A percentile compares a stretch with the other conserved stretches of the same genome.
These are phyloP conservation scores for Termitomyces bulborhizus DNA, from an alignment of 768 basidiomycete genomes.

Conservation along the genomic window DNA sequence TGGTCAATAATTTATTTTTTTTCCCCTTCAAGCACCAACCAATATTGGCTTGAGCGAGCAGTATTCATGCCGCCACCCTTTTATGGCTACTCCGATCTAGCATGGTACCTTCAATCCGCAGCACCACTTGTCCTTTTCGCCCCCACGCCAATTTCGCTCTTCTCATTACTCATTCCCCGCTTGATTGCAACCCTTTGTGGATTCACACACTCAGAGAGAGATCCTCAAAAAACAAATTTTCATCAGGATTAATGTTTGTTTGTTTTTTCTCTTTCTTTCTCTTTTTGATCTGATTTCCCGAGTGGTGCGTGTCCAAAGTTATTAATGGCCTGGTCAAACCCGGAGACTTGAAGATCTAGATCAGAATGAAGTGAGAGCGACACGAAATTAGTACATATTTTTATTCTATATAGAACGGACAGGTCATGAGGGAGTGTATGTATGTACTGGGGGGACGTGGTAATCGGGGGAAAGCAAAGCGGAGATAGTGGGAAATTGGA, in stretches of 20 bases:
- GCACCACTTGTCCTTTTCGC: neutral
- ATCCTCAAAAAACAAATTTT: neutral
- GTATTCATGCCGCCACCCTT: neutral
- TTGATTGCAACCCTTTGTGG: neutral
- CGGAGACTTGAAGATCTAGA: too few relatives aligned
- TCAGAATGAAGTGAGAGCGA: too few relatives aligned
- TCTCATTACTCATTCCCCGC: neutral
- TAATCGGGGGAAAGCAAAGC: neutral
- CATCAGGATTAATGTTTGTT: too few relatives aligned
- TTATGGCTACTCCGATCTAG: neutral
- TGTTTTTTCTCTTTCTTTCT: too few relatives aligned
- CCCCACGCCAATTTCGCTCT: slow-evolving; percentile 9
- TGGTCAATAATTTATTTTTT: neutral
- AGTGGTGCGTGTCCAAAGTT: too few relatives aligned
- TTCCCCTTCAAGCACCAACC: too few relatives aligned
- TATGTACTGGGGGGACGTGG: slow-evolving; percentile 1
- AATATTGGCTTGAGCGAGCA: too few relatives aligned
- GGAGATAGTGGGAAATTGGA: neutral
- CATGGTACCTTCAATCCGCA: neutral
- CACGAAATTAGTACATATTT: slow-evolving; percentile 8
- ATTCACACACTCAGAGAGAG: neutral
- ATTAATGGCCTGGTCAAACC: too few relatives aligned
- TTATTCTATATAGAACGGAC: slow-evolving; percentile 6
- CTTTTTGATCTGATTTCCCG: too few relatives aligned
- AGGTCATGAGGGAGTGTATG: slow-evolving; percentile 5